Percentiles rank a stretch among this genome's conserved stretches.
phyloP scores from a whole-genome alignment of 2,329 filamentous ascomycete genomes.

The Nemania bipapillata region DNA sequence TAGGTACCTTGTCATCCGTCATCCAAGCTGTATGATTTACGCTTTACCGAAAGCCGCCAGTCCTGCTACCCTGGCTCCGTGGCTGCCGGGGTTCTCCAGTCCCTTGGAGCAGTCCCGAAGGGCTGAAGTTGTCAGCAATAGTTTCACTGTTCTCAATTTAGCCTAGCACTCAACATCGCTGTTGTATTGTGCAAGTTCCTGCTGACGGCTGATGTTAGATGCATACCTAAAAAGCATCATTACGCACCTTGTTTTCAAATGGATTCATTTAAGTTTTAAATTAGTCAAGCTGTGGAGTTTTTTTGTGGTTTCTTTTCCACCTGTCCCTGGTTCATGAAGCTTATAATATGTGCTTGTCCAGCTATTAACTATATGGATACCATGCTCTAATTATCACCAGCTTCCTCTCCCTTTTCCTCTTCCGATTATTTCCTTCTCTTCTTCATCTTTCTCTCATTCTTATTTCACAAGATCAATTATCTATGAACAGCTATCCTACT shows the following conservation, averaged over 20 bases:
- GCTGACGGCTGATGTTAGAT: slow-evolving; percentile 33
- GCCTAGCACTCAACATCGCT: slow-evolving; percentile 25
- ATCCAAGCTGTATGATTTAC: slow-evolving; percentile 5
- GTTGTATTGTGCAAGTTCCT: slow-evolving; percentile 26
- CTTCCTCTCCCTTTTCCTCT: not conserved
- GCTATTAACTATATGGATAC: not conserved
- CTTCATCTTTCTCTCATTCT: not conserved
- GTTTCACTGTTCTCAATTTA: slow-evolving; percentile 33
- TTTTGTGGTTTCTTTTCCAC: slow-evolving; percentile 12
- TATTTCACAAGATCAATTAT: not conserved
- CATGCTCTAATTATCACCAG: not conserved
- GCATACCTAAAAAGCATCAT: slow-evolving; percentile 25
- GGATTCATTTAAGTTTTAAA: slow-evolving; percentile 27
- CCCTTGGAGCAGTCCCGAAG: slow-evolving; percentile 16
- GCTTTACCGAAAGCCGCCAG: slow-evolving; percentile 4
- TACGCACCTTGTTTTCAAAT: slow-evolving; percentile 10
- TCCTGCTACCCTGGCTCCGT: not conserved
- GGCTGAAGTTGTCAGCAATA: slow-evolving; percentile 25
- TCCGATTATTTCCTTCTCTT: not conserved
- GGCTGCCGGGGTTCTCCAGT: slow-evolving; percentile 23
- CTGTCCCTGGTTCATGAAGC: not conserved
- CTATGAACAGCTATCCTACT: not conserved
- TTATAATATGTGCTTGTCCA: not conserved
- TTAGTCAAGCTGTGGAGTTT: slow-evolving; percentile 31
- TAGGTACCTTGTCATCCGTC: not conserved